Base-by-base conservation (phyloP, 2,329 filamentous ascomycete species). In the Fusarium globosum region DNA sequence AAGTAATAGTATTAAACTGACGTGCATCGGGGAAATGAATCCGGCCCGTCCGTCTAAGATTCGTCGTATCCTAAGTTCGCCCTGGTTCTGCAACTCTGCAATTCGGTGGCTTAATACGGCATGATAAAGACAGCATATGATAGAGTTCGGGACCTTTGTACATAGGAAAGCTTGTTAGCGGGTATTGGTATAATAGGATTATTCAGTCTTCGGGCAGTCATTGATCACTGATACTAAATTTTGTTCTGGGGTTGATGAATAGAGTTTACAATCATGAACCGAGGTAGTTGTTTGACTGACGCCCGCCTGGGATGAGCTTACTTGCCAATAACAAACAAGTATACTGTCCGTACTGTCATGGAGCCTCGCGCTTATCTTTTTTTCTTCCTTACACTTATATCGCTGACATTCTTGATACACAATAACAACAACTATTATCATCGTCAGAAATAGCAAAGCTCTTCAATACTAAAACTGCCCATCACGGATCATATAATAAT, bases 21-120 rank as follows among this genome's bases (percentile, higher is more conserved):
- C 58, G 48, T 60, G 64, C 64, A 69, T 65, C 69, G 65, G 65
- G 55, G 55, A 61, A 38, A 59, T 45, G 56, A 52, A 56, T 33
- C 59, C 65, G 56, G 59, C 23, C 45, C 46, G 35, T 52, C 65
- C 65, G 65, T 26, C 45, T 46, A 28, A 53, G 45, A 57, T 65
- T 51, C 46, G 53, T 41, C 42, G 35, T 39, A 30, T 38, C 30
- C 42, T 39, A 71, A 52, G 30, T 45, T 48, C 35, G 52, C 43
- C 30, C 52, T 39, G 20, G 15, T 46, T 23, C 28, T 48, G n/a
- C 18, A n/a, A 14, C 35, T 66, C 33, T 30, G 26, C 28, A 42
- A 45, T 43, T 14, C 26, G 8, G 42, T 59, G 42, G 48, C 48
- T 43, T 20, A 16, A 26, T 14, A 18, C 15, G 36, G 33, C 48